Percentiles rank a stretch among this genome's conserved stretches.
These are phyloP conservation scores for Cadophora gregata DNA, from an alignment of 2,329 filamentous ascomycete genomes.

Conservation along the genomic window DNA sequence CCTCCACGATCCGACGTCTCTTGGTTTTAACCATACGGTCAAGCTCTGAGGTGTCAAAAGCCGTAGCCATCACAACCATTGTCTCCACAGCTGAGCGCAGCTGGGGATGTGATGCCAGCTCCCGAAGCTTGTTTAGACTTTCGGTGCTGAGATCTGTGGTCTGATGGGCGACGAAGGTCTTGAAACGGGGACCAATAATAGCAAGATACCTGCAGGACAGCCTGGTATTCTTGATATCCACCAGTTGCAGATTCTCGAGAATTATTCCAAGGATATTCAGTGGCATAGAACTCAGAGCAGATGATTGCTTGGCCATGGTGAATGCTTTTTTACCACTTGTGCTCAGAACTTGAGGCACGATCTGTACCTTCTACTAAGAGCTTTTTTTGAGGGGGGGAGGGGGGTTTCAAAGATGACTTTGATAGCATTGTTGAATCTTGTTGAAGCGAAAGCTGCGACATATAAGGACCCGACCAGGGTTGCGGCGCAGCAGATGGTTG, in stretches of 20 bases:
- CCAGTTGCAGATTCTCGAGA: background rate
- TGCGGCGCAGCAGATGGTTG: background rate
- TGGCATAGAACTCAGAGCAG: background rate
- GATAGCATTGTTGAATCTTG: no score
- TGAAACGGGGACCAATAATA: slow-evolving; percentile 4
- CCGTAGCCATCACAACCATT: background rate
- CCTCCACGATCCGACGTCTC: background rate
- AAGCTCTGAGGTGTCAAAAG: slow-evolving; percentile 4
- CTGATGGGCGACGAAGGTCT: background rate
- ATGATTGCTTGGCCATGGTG: background rate
- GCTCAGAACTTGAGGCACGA: background rate
- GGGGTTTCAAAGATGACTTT: no score
- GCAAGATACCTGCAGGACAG: background rate
- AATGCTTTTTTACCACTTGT: background rate
- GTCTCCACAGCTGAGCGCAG: background rate
- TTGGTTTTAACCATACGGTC: slow-evolving; percentile 1
- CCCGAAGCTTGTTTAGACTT: background rate
- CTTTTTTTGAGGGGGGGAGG: no score
- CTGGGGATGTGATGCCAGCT: slow-evolving; percentile 2
- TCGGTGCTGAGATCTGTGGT: slow-evolving; percentile 10
- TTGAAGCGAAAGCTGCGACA: background rate
- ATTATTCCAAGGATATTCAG: background rate
- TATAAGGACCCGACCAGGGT: background rate
- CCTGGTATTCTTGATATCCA: background rate
- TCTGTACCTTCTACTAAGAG: no score